phyloP scores from a whole-genome alignment of 257 asterid species.

The Solanum chaucha region DNA sequence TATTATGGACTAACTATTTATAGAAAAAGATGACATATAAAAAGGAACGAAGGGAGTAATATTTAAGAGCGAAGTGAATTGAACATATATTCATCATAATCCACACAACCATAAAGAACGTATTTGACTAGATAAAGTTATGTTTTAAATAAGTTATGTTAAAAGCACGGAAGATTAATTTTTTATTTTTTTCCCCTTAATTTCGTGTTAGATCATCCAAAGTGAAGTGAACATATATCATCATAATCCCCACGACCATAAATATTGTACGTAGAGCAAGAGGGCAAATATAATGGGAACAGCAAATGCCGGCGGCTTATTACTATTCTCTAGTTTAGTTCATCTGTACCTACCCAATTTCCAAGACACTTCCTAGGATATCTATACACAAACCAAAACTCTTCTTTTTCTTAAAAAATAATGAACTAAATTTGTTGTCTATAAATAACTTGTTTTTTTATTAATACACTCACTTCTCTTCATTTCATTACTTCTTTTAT shows the following conservation, averaged over 20 bases:
- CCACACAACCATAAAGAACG: background rate
- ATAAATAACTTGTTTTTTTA: background rate
- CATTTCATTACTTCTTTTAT: background rate
- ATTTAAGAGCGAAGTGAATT: too few relatives aligned
- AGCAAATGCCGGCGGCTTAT: background rate
- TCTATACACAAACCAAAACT: background rate
- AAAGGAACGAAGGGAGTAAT: too few relatives aligned
- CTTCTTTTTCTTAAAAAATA: background rate
- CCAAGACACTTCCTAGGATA: background rate
- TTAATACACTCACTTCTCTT: background rate
- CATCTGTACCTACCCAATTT: conserved; percentile 11
- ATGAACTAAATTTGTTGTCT: background rate
- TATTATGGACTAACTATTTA: too few relatives aligned
- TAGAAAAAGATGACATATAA: too few relatives aligned
- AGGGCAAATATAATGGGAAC: background rate
- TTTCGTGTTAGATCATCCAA: too few relatives aligned
- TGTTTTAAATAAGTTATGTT: too few relatives aligned
- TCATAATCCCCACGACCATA: background rate
- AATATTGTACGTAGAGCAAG: background rate
- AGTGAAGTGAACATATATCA: too few relatives aligned
- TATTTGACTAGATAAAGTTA: background rate
- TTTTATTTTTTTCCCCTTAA: too few relatives aligned
- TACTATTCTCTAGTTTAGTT: background rate
- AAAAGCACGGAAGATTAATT: too few relatives aligned
- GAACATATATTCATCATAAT: too few relatives aligned